Base-by-base conservation (phyloP, 176 grass and related monocot species). In the Aegilops umbellulata region DNA sequence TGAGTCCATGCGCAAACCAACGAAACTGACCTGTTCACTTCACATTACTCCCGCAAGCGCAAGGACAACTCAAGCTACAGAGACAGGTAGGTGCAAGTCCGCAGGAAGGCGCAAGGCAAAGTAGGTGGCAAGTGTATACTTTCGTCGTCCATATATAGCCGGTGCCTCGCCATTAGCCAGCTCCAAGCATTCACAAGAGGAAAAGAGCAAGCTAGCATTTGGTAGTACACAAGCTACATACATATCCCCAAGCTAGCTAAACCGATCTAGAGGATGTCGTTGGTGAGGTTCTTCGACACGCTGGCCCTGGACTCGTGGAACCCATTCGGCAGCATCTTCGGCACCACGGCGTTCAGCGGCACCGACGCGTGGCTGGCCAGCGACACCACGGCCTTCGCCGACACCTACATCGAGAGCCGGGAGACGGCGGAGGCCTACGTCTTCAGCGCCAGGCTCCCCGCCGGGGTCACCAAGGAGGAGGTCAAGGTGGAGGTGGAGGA, bases 301-400 rank as follows among this genome's bases (percentile, higher is more conserved):
- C 84, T 95, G 22, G 78, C 88, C 5, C 19, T 88, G 34, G 83
- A 95, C 47, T 51, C 47, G 0, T 92, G 86, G 86, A 92, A 89
- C 51, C 93, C 93, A 0, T 93, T 95, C 93, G 68, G 80, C 69
- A 88, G 36, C 76, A 90, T 95, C 83, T 92, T 88, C 60, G 85
- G 88, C 76, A 88, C 88, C 14, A 15, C 89, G 26, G 32, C 74
- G 31, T 3, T 6, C 51, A 20, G 17, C 51, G 63, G 69, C 8
- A 69, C 69, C 20, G 89, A 88, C 82, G 64, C 79, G 10, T 74
- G 89, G 83, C 82, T 87, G 47, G 85, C 89, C 2, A 88, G 85
- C 69, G 92, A 93, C 82, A 83, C 89, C 27, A 83, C 89, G 35
- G 89, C 89, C 6, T 87, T 90, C 78, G 85, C 90, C 36, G 78